Base-by-base conservation (phyloP, 495 filamentous ascomycete genomes). In the Chaetomidium leptoderma region DNA sequence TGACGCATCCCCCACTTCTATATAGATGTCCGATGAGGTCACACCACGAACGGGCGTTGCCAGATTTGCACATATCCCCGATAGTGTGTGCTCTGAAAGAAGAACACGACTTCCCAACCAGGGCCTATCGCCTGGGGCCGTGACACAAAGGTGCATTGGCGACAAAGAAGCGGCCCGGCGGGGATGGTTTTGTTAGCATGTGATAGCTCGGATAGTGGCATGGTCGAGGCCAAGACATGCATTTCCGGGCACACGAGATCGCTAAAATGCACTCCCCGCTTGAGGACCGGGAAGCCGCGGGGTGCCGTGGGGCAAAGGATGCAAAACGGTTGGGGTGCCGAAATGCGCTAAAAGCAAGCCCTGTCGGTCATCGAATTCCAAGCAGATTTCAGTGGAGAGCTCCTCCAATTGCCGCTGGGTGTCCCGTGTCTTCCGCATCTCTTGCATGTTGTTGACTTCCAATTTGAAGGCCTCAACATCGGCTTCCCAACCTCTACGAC, bases 171-270 rank as follows among this genome's bases (percentile, higher is more conserved):
- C 16, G 8, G 10, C 2, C 13, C 23, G n/a, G n/a, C 35, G 23
- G 21, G 2, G 11, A 29, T 23, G 24, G 29, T 35, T 13, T 13
- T 1, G 33, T 33, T 26, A 35, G 57, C 60, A 65, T 65, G 63
- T 65, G 63, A 65, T 58, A 57, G 60, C 42, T 60, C 44, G 57
- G 58, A 58, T 58, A 40, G 43, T 33, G 13, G 56, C 53, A 55
- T 54, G 14, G 24, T 39, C 11, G 26, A 40, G 29, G 29, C 39
- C 17, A 24, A 40, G n/a, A 13, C 9, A 32, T 30, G 36, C 37
- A 53, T 32, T 53, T 53, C 21, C 17, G n/a, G 16, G 52, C 26
- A 16, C 13, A 4, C 52, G 3, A 17, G 19, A 39, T 29, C 19
- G 40, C 17, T 43, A 5, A 2, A 43, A 8, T 10, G 40, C n/a